These are phyloP conservation scores for Coelastrella sp. DNA, from an alignment of 139 green algal genomes.

Conservation along the genomic window DNA sequence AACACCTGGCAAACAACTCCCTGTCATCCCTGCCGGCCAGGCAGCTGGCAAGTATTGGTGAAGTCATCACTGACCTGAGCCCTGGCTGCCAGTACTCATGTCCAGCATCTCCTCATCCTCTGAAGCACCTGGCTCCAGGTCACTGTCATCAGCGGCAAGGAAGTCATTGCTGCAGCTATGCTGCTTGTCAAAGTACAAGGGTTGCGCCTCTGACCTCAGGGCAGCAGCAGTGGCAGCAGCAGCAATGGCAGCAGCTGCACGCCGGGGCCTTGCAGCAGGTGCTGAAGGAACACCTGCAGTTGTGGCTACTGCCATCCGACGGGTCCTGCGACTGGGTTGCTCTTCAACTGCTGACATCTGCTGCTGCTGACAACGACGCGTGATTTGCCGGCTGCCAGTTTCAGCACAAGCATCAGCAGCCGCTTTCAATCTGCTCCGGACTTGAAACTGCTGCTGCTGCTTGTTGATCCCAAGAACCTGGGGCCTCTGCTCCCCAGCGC, in stretches of 20 bases:
- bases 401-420: conserved; percentile 3
- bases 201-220: conserved; percentile 11
- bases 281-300: neutral
- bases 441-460: conserved; percentile 2
- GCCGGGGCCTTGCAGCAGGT: neutral
- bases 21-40: too few species aligned
- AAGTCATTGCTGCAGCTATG: neutral
- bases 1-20: too few species aligned
- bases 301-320: neutral
- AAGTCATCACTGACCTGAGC: too few species aligned
- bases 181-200: neutral
- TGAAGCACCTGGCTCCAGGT: neutral
- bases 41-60: too few species aligned
- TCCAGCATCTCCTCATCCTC: neutral
- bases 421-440: neutral
- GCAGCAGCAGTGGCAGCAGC: conserved; percentile 27
- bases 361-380: neutral
- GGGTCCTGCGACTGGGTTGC: neutral
- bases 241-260: conserved; percentile 12
- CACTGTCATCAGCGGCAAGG: neutral
- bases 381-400: neutral
- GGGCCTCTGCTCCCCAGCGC: neutral
- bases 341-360: neutral
- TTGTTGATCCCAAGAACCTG: neutral
- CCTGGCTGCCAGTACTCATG: too few species aligned